Evolutionary conservation across 179 eudicot genomes (phyloP).

Genomic region (Drosera spatulata): DNA sequence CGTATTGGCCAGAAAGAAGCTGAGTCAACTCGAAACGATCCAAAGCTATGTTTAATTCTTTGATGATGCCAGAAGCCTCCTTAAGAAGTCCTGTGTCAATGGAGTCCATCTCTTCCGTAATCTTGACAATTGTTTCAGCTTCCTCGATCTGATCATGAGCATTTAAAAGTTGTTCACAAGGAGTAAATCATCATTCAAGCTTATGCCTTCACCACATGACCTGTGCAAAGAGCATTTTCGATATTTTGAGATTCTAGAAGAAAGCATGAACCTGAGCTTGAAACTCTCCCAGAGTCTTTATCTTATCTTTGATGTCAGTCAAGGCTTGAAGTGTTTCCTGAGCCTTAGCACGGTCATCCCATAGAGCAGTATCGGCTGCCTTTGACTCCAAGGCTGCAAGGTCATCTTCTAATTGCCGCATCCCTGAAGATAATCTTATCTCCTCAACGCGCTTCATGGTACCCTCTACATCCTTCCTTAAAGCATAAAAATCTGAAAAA

Average conservation of each 20-base stretch:
- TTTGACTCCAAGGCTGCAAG: slow-evolving; percentile 56
- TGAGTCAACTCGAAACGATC: slow-evolving; percentile 84
- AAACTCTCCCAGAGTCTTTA: slow-evolving; percentile 63
- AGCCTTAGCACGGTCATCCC: slow-evolving; percentile 92
- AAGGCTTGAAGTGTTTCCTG: slow-evolving; percentile 76
- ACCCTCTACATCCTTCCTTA: slow-evolving; percentile 73
- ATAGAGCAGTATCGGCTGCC: slow-evolving; percentile 61
- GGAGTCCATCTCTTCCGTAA: slow-evolving; percentile 97
- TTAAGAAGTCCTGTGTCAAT: slow-evolving; percentile 67
- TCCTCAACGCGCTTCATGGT: slow-evolving; percentile 64
- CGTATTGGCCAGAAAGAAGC: slow-evolving; percentile 90
- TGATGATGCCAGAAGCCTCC: slow-evolving; percentile 71
- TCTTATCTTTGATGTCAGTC: slow-evolving; percentile 76
- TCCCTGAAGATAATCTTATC: slow-evolving; percentile 60
- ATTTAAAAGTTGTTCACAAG: neutral
- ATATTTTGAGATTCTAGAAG: too few relatives aligned
- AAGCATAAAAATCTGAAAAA: slow-evolving; percentile 85
- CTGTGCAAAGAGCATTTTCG: too few relatives aligned
- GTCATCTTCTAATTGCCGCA: slow-evolving; percentile 61
- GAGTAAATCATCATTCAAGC: too few relatives aligned
- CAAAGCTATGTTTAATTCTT: slow-evolving; percentile 69
- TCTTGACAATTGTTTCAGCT: slow-evolving; percentile 80
- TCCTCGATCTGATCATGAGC: slow-evolving; percentile 58
- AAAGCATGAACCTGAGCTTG: slow-evolving; percentile 49
- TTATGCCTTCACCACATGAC: neutral